Conservation (phyloP, 306 rosid species). For the Hippophae gyantsensis region DNA sequence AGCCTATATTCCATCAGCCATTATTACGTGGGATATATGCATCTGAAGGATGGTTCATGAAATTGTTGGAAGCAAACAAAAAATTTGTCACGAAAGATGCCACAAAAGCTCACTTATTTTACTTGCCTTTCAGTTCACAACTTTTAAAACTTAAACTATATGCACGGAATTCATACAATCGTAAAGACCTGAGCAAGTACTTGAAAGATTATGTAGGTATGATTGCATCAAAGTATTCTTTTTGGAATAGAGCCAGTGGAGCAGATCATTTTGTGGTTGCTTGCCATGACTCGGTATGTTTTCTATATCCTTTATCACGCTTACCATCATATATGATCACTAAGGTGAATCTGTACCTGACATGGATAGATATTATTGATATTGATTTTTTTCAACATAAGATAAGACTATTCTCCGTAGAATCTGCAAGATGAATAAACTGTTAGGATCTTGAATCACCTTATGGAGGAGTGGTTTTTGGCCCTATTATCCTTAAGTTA, state of each 20-base stretch:
- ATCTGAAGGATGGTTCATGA: constrained; percentile 2
- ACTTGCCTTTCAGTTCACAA: background rate
- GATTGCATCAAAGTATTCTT: background rate
- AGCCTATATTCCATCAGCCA: background rate
- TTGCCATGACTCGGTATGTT: background rate
- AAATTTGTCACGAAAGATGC: background rate
- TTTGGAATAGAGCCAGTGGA: background rate
- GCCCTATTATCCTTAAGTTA: too few relatives aligned
- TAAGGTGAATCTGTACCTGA: background rate
- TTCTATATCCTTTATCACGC: background rate
- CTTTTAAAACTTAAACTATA: background rate
- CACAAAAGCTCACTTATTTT: background rate
- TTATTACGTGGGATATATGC: background rate
- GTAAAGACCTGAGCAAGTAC: background rate
- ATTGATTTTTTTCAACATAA: background rate
- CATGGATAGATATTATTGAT: background rate
- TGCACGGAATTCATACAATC: background rate
- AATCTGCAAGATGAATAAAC: too few relatives aligned
- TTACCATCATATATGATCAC: background rate
- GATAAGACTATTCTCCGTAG: background rate
- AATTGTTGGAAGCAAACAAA: background rate
- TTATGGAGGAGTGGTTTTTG: too few relatives aligned
- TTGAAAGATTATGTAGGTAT: background rate
- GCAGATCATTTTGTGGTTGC: background rate
- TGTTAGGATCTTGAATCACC: too few relatives aligned